Base-by-base conservation (phyloP, 73 alveolate genomes). In the Tetrahymena elliotti region DNA sequence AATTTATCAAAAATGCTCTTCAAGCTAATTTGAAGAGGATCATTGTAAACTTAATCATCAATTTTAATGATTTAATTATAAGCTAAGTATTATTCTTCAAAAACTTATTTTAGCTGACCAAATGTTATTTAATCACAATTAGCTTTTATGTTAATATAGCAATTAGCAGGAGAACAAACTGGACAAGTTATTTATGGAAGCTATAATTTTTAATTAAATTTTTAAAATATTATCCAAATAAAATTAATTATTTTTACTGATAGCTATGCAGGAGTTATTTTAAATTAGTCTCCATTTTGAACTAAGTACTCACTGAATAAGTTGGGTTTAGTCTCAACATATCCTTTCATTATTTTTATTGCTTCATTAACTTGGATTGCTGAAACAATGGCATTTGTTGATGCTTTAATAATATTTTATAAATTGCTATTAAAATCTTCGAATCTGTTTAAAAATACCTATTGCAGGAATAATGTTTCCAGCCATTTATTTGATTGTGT, bases 391-490 rank as follows among this genome's bases (percentile, higher is more conserved):
- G 88, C 88, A 31, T 68, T 68, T 27, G 88, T 68, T 16, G 88
- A 68, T 27, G 88, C 88, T 68, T 18, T 47, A 12, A 0, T n/a
- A n/a, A n/a, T n/a, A n/a, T 47, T 47, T 47, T 18, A 47, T 47
- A 18, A 13, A 41, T 12, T 18, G 13, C 20, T 47, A 31, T 13
- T 53, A 4, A n/a, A 15, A 13, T 53, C 98, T 18, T 97, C 98
- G 10, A 98, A 94, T 24, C 98, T 98, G 1, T 96, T 98, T 98
- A 4, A 99, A 96, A 93, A 98, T 97, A 24, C 99, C 98, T 47
- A 98, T 98, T n/a, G 99, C 99, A 9, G 99, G 99, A 16, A 98
- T 97, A 41, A 98, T 98, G 92, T 97, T 98, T 22, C 99, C 99
- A 38, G 99, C 99, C 94, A 98, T 97, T 94, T 98, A 97, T 93